Evolutionary conservation across 768 basidiomycete genomes (phyloP).

Genomic region (Flagelloscypha sp.): DNA sequence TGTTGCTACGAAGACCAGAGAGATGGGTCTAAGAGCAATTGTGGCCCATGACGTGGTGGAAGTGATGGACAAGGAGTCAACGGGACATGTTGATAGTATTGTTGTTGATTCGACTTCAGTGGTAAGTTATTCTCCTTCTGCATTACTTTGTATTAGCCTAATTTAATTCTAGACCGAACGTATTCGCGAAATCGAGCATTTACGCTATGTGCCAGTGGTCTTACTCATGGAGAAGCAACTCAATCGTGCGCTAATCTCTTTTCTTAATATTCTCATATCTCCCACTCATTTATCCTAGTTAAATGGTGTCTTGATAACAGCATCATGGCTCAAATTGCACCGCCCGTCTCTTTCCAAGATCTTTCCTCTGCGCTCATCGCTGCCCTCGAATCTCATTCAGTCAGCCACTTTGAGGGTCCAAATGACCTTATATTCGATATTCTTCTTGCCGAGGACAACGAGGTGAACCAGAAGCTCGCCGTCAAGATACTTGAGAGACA

Average conservation of each 20-base stretch:
- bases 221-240: conserved; percentile 72
- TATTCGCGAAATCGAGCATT: conserved; percentile 85
- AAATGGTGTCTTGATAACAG: conserved; percentile 97
- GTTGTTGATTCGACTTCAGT: conserved; percentile 84
- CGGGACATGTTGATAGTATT: conserved; percentile 89
- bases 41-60: conserved; percentile 74
- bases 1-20: conserved; percentile 67
- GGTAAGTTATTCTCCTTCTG: conserved; percentile 39
- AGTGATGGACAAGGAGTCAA: conserved; percentile 71
- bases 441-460: conserved; percentile 92
- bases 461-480: conserved; percentile 93
- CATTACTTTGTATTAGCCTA: background rate
- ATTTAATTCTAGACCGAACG: conserved; percentile 60
- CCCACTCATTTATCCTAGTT: conserved; percentile 34
- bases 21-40: conserved; percentile 71
- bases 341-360: conserved; percentile 82
- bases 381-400: conserved; percentile 90
- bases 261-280: conserved; percentile 10
- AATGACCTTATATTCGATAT: conserved; percentile 88
- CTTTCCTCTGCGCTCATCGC: conserved; percentile 88
- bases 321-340: conserved; percentile 90
- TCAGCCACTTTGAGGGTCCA: conserved; percentile 77
- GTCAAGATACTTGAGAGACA: conserved; percentile 96
- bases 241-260: conserved; percentile 46
- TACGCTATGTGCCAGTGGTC: conserved; percentile 95